Evolutionary conservation across 108 stramenopile genomes (phyloP).

Genomic region (Schizochytrium sp.): DNA sequence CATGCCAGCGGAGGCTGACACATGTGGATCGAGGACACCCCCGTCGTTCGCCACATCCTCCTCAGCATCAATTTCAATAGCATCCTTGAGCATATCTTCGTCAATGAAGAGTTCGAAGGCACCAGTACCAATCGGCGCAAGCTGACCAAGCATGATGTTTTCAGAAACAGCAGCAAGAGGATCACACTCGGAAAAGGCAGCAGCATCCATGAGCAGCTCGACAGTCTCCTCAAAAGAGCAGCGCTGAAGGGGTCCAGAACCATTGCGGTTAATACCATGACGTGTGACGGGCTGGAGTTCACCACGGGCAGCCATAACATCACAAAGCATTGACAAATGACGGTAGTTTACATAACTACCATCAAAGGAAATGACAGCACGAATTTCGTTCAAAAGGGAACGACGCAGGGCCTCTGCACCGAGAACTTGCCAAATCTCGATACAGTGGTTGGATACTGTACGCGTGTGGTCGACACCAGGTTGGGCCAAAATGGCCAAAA

Average conservation of each 20-base stretch:
- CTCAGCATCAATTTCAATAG: conserved; percentile 88
- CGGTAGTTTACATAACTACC: conserved; percentile 99
- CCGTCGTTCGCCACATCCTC: conserved; percentile 81
- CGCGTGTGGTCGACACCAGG: conserved; percentile 92
- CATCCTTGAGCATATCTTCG: conserved; percentile 89
- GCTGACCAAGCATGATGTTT: conserved; percentile 98
- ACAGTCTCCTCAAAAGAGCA: conserved; percentile 99
- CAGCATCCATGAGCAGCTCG: conserved; percentile 97
- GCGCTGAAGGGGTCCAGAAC: conserved; percentile 92
- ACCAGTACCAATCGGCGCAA: conserved; percentile 92
- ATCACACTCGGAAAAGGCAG: conserved; percentile 91
- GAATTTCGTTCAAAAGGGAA: conserved; percentile 84
- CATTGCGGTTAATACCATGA: conserved; percentile 98
- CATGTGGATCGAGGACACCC: conserved; percentile 79
- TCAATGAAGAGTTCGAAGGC: conserved; percentile 93
- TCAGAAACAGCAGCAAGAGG: conserved; percentile 94
- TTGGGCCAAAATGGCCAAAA: conserved; percentile 90
- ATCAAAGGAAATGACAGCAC: conserved; percentile 92
- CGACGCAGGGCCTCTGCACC: conserved; percentile 96
- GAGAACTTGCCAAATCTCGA: conserved; percentile 93
- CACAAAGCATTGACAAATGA: conserved; percentile 94
- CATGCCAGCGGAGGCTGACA: conserved; percentile 81
- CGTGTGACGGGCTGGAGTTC: conserved; percentile 96
- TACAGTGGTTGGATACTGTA: conserved; percentile 92
- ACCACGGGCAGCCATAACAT: conserved; percentile 98